phyloP scores from a whole-genome alignment of 2,329 filamentous ascomycete genomes.

The Aspergillus persii region DNA sequence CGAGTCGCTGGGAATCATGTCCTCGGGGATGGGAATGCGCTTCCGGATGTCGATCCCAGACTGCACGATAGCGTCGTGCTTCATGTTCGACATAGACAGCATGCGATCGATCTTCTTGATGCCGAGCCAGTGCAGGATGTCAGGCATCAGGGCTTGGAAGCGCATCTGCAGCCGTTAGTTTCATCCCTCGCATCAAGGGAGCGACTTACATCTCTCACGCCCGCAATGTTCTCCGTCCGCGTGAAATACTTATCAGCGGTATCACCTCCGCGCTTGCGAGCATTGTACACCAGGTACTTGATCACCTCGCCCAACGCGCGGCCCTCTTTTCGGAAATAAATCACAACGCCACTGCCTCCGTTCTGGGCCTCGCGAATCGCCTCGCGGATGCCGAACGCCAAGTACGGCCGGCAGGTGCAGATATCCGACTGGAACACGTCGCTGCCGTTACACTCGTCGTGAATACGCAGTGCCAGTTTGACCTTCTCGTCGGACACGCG shows the following conservation, averaged over 20 bases:
- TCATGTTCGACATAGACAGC: slow-evolving; percentile 92
- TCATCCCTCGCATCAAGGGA: neutral
- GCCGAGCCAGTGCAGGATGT: slow-evolving; percentile 95
- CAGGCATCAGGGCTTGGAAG: slow-evolving; percentile 97
- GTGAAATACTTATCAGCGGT: slow-evolving; percentile 69
- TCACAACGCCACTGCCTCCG: slow-evolving; percentile 89
- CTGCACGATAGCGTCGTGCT: slow-evolving; percentile 52
- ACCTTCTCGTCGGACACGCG: slow-evolving; percentile 88
- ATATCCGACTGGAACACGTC: slow-evolving; percentile 98
- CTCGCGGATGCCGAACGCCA: slow-evolving; percentile 96
- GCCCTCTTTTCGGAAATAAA: slow-evolving; percentile 98
- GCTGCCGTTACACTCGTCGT: slow-evolving; percentile 88
- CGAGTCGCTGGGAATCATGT: slow-evolving; percentile 90
- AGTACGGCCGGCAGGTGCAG: slow-evolving; percentile 87
- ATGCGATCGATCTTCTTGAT: slow-evolving; percentile 98
- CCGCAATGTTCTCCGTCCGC: slow-evolving; percentile 96
- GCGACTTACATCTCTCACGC: slow-evolving; percentile 67
- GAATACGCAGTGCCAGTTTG: slow-evolving; percentile 78
- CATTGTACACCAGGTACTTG: slow-evolving; percentile 70
- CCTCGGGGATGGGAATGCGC: slow-evolving; percentile 85
- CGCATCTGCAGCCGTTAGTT: slow-evolving; percentile 64
- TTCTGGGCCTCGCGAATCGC: slow-evolving; percentile 96
- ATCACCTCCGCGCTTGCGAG: slow-evolving; percentile 44
- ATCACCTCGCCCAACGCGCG: slow-evolving; percentile 92
- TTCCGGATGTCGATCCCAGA: slow-evolving; percentile 72